Base-by-base conservation (phyloP, 352 stramenopile species). In the Pseudoperonospora humuli region DNA sequence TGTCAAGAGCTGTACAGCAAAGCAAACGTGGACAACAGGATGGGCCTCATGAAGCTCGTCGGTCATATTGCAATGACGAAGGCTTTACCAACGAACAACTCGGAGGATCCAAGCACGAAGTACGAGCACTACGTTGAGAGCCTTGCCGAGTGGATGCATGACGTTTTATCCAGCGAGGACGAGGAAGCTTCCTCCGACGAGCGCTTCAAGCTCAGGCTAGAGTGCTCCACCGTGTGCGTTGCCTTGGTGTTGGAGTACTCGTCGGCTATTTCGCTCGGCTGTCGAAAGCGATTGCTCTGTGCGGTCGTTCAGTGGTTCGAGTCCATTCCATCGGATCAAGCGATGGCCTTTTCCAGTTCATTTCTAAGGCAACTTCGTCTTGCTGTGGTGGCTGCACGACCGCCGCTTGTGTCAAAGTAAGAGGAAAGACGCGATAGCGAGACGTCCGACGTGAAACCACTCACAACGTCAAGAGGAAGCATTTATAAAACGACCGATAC, bases 321-420 rank as follows among this genome's bases (percentile, higher is more conserved):
- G 10, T 13, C 34, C 2, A 38, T 36, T 3, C 34, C 48, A 7
- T 20, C 37, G 2, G 52, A 59, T 3, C 15, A 40, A 7, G 21
- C 61, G 2, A 29, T 58, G 7, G 25, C 29, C 1, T 45, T 67
- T 1, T 42, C 61, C 7, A 41, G 38, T 7, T 23, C 31, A 5
- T 64, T 67, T 32, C 46, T 73, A 28, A 54, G 63, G 17, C 47
- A 32, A 21, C 46, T 73, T 40, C 58, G 63, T 1, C 29, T 52
- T 23, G 58, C 55, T 7, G 50, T 73, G 7, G 43, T 73, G 4
- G 50, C 44, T 25, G 41, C 58, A 33, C 44, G 50, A 15, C 54
- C 55, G 3, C 35, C 46, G 8, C 10, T 46, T 18, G 6, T 29
- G 13, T 39, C 23, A 14, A 43, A 15, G 7, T 5, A 7, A 31